Conservation (phyloP, 1,139 yeast species). For the Pichia sp. region DNA sequence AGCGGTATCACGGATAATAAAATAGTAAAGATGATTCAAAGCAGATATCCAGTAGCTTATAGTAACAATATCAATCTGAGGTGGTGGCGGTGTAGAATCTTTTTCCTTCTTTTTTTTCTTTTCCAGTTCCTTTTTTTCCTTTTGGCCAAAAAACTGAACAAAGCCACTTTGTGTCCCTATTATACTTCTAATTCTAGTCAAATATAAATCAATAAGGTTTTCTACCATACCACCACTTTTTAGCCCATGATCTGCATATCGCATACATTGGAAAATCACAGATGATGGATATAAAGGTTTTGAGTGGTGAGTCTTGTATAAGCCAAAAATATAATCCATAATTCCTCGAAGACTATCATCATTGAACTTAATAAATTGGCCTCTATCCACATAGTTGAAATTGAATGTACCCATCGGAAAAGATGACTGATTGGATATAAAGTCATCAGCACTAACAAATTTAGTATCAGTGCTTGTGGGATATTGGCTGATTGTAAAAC, state of each 20-base stretch:
- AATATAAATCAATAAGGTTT: slow-evolving; percentile 51
- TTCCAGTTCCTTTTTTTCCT: slow-evolving; percentile 15
- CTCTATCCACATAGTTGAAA: slow-evolving; percentile 39
- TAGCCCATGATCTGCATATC: slow-evolving; percentile 55
- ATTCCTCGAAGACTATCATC: slow-evolving; percentile 61
- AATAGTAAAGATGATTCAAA: slow-evolving; percentile 59
- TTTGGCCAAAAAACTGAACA: slow-evolving; percentile 29
- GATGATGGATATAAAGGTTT: slow-evolving; percentile 63
- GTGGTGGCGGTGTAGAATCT: slow-evolving; percentile 24
- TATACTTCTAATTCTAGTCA: slow-evolving; percentile 53
- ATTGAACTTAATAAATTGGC: slow-evolving; percentile 49
- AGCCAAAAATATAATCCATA: slow-evolving; percentile 45
- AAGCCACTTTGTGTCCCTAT: slow-evolving; percentile 57
- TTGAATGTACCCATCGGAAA: slow-evolving; percentile 33
- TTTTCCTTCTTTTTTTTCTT: slow-evolving; percentile 12
- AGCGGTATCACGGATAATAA: slow-evolving; percentile 47
- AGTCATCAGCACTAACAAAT: slow-evolving; percentile 26
- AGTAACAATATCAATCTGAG: slow-evolving; percentile 58
- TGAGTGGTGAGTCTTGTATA: slow-evolving; percentile 41
- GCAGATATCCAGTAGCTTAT: slow-evolving; percentile 71
- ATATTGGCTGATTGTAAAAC: not conserved
- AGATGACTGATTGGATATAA: slow-evolving; percentile 12
- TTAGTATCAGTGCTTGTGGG: slow-evolving; percentile 8
- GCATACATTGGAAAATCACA: slow-evolving; percentile 54
- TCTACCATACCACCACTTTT: slow-evolving; percentile 48